These are phyloP conservation scores for Cenococcum geophilum DNA, from an alignment of 495 filamentous ascomycete species.

Conservation along the genomic window DNA sequence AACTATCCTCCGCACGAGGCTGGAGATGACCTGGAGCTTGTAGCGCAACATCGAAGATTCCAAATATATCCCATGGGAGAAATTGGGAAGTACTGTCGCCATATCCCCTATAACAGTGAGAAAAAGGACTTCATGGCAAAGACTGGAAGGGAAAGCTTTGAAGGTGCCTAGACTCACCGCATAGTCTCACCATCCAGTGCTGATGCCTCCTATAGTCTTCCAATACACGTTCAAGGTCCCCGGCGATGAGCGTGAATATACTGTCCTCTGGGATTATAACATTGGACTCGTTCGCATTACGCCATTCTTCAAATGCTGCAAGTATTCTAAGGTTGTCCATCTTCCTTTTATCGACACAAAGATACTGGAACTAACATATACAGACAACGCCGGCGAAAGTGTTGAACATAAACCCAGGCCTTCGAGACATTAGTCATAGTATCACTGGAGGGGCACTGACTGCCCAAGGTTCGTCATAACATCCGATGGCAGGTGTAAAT, in stretches of 20 bases:
- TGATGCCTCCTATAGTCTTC: conserved; percentile 57
- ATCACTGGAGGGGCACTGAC: conserved; percentile 88
- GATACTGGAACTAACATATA: conserved; percentile 5
- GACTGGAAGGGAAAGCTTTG: conserved; percentile 80
- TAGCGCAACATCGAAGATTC: conserved; percentile 53
- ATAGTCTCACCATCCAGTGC: not conserved
- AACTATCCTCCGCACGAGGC: conserved; percentile 64
- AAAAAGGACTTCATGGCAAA: conserved; percentile 81
- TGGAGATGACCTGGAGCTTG: conserved; percentile 47
- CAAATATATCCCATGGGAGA: conserved; percentile 60
- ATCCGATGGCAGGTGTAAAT: not conserved
- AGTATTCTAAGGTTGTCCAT: conserved; percentile 68
- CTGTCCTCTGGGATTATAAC: conserved; percentile 95
- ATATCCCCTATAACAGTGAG: conserved; percentile 88
- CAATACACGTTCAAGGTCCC: conserved; percentile 81
- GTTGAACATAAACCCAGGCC: conserved; percentile 68
- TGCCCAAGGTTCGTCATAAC: conserved; percentile 66
- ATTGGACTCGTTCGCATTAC: conserved; percentile 93
- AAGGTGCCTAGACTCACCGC: conserved; percentile 53
- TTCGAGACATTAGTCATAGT: conserved; percentile 80
- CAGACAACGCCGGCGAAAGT: conserved; percentile 82
- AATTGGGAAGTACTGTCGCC: conserved; percentile 62
- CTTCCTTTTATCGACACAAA: not conserved
- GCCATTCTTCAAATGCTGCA: conserved; percentile 85
- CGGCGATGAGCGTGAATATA: conserved; percentile 59